Conservation (phyloP, 805 yeast genomes). For the Ascoidea asiatica region DNA sequence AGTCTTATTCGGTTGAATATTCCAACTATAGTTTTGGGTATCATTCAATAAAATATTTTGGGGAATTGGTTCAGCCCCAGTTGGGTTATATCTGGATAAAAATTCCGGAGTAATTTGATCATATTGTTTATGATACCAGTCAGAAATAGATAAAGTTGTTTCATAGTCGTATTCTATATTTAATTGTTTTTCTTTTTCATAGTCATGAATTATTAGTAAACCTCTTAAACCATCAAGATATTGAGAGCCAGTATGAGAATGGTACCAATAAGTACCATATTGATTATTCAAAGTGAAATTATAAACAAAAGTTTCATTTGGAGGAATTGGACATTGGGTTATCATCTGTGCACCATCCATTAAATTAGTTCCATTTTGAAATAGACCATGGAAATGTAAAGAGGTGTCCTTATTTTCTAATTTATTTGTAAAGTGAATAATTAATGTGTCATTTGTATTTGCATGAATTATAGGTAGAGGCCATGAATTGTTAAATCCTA, state of each 20-base stretch:
- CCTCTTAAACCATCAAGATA: slow-evolving; percentile 72
- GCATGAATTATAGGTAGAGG: slow-evolving; percentile 61
- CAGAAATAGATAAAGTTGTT: slow-evolving; percentile 39
- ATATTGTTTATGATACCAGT: slow-evolving; percentile 48
- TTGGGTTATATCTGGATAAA: slow-evolving; percentile 57
- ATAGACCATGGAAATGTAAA: slow-evolving; percentile 70
- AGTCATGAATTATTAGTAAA: slow-evolving; percentile 50
- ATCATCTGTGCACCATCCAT: slow-evolving; percentile 79
- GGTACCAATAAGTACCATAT: slow-evolving; percentile 77
- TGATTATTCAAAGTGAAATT: slow-evolving; percentile 59
- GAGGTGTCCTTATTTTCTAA: slow-evolving; percentile 39
- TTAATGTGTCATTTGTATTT: slow-evolving; percentile 47
- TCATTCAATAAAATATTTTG: slow-evolving; percentile 55
- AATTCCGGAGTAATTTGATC: slow-evolving; percentile 32
- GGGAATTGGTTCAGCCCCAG: slow-evolving; percentile 79
- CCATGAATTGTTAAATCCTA: slow-evolving; percentile 61
- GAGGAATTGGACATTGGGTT: slow-evolving; percentile 68
- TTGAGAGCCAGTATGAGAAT: slow-evolving; percentile 65
- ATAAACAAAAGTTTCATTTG: slow-evolving; percentile 52
- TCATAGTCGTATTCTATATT: slow-evolving; percentile 42
- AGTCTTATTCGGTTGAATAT: slow-evolving; percentile 44
- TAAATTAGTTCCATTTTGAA: slow-evolving; percentile 44
- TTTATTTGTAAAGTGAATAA: slow-evolving; percentile 49
- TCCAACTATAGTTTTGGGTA: slow-evolving; percentile 39
- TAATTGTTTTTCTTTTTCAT: slow-evolving; percentile 14